Conservation (phyloP, 2,329 filamentous ascomycete species). For the Sphaerulina populicola region DNA sequence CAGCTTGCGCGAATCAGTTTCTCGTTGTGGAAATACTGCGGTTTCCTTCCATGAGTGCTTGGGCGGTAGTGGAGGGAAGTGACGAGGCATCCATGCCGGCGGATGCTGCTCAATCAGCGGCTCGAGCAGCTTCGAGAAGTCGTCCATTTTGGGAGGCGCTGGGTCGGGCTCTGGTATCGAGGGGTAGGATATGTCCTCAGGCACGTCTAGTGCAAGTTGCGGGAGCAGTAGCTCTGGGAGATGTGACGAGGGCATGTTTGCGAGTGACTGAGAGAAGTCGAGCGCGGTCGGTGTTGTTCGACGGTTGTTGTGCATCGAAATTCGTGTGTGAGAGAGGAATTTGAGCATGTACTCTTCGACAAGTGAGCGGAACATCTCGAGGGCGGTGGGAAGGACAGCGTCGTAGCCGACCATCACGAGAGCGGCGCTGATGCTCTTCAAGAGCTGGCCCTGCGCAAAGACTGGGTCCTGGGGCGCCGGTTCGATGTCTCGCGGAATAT, state of each 20-base stretch:
- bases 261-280: conserved; percentile 51
- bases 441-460: conserved; percentile 48
- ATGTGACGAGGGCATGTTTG: conserved; percentile 31
- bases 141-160: conserved; percentile 33
- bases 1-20: conserved; percentile 49
- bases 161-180: conserved; percentile 37
- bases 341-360: conserved; percentile 53
- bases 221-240: conserved; percentile 34
- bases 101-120: conserved; percentile 44
- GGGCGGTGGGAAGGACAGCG: conserved; percentile 46
- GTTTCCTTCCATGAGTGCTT: conserved; percentile 57
- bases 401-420: conserved; percentile 49
- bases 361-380: conserved; percentile 49
- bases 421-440: conserved; percentile 47
- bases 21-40: conserved; percentile 50
- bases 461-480: conserved; percentile 42
- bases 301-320: conserved; percentile 51
- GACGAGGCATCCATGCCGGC: conserved; percentile 48
- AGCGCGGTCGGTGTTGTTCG: conserved; percentile 49
- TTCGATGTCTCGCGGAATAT: conserved; percentile 26
- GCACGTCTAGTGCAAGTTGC: conserved; percentile 35
- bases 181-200: conserved; percentile 33
- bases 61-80: conserved; percentile 56
- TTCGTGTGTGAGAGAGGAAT: conserved; percentile 47
- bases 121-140: conserved; percentile 45